Conservation (phyloP, 2,329 filamentous ascomycete genomes). For the Dactylellina haptotyla region DNA sequence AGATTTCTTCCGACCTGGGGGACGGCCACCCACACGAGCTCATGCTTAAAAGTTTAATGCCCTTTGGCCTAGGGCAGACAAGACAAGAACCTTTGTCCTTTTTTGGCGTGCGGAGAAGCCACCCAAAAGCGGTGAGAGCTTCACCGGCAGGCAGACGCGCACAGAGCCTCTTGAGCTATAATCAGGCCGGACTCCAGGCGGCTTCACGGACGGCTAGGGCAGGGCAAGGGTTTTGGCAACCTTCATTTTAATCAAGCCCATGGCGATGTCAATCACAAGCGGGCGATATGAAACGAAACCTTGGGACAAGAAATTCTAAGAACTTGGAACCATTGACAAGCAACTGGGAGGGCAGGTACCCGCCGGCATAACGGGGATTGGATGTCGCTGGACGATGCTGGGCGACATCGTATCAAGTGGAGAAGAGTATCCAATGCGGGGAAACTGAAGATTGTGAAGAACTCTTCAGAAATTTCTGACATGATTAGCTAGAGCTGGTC, state of each 20-base stretch:
- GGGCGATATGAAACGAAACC: conserved; percentile 12
- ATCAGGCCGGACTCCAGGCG: conserved; percentile 28
- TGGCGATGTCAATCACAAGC: conserved; percentile 33
- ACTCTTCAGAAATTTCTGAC: not conserved
- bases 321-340: conserved; percentile 12
- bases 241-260: not conserved
- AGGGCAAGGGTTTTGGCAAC: not conserved
- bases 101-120: conserved; percentile 15
- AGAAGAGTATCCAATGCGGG: not conserved
- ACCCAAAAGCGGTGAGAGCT: conserved; percentile 2
- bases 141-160: conserved; percentile 3
- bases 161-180: not conserved
- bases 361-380: conserved; percentile 6
- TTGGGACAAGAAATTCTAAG: conserved; percentile 36
- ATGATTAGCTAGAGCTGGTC: too few relatives aligned
- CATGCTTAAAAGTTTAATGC: not conserved
- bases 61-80: not conserved
- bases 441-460: not conserved
- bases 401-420: conserved; percentile 14
- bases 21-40: not conserved
- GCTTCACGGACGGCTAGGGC: conserved; percentile 26
- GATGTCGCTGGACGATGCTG: too few relatives aligned
- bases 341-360: conserved; percentile 14
- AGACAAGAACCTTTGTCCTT: not conserved
- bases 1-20: conserved; percentile 14